Evolutionary conservation across 768 basidiomycete genomes (phyloP).

Genomic region (Cubamyces lactineus): DNA sequence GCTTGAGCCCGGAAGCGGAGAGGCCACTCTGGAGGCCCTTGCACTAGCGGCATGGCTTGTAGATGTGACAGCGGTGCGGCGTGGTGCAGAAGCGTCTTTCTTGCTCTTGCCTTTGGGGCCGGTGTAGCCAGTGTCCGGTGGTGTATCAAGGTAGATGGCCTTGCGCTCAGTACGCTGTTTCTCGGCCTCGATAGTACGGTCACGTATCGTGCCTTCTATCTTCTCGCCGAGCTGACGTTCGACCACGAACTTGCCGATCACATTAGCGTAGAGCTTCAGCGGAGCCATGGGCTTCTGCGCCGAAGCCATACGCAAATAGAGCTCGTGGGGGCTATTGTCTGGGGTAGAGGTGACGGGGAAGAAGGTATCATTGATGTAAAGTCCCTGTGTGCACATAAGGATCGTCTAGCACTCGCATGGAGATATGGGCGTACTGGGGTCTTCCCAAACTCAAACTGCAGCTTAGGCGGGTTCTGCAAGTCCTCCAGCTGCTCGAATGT

Average conservation of each 20-base stretch:
- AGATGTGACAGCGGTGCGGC: constrained; percentile 2
- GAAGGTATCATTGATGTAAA: constrained; percentile 66
- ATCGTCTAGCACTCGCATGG: not conserved
- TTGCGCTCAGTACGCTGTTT: constrained; percentile 53
- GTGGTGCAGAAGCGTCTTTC: constrained; percentile 32
- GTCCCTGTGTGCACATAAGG: constrained; percentile 47
- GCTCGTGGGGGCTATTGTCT: constrained; percentile 66
- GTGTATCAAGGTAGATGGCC: constrained; percentile 46
- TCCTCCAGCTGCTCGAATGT: constrained; percentile 69
- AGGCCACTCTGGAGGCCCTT: constrained; percentile 25
- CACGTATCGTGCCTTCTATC: constrained; percentile 47
- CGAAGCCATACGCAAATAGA: constrained; percentile 68
- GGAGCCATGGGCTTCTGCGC: constrained; percentile 62
- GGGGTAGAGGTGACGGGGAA: constrained; percentile 58
- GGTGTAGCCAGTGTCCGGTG: constrained; percentile 33
- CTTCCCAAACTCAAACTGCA: constrained; percentile 67
- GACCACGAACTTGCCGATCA: constrained; percentile 73
- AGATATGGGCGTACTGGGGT: constrained; percentile 50
- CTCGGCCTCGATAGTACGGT: constrained; percentile 41
- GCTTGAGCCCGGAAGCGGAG: constrained; percentile 29
- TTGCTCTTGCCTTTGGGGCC: constrained; percentile 40
- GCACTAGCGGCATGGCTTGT: not conserved
- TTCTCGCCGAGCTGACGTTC: constrained; percentile 59
- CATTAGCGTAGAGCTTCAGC: constrained; percentile 73
- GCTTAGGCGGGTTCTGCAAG: constrained; percentile 43